These are phyloP conservation scores for Chaetomium fimeti DNA, from an alignment of 495 filamentous ascomycete genomes.

Conservation along the genomic window DNA sequence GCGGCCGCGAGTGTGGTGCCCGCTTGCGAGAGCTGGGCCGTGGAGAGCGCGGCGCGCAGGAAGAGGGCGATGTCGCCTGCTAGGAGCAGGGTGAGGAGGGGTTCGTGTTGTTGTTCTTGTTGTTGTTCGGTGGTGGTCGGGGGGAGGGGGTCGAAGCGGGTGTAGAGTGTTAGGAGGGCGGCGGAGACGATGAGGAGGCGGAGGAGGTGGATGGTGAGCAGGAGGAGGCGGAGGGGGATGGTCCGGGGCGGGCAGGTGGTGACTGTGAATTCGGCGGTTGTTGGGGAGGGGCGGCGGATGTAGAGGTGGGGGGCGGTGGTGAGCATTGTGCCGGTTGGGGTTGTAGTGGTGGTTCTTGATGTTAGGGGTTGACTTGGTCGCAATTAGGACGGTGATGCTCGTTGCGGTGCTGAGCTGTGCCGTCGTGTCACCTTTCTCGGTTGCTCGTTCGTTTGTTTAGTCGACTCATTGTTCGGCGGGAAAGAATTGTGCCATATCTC, in stretches of 20 bases:
- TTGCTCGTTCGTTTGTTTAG: background rate
- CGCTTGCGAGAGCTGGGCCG: slow-evolving; percentile 32
- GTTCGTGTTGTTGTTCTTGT: slow-evolving; percentile 3
- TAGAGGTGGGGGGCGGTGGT: slow-evolving; percentile 56
- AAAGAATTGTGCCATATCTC: too few relatives aligned
- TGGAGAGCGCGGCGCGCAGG: slow-evolving; percentile 39
- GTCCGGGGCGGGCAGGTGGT: slow-evolving; percentile 65
- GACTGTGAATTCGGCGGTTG: slow-evolving; percentile 82
- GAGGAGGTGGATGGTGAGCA: slow-evolving; percentile 50
- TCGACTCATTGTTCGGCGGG: background rate
- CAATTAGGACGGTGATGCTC: background rate
- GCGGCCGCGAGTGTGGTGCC: slow-evolving; percentile 43
- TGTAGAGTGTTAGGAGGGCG: slow-evolving; percentile 41
- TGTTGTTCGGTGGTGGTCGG: slow-evolving; percentile 3
- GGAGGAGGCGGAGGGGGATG: slow-evolving; percentile 55
- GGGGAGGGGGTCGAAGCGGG: slow-evolving; percentile 24
- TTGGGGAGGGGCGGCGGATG: slow-evolving; percentile 73
- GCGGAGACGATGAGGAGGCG: slow-evolving; percentile 40
- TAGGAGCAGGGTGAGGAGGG: slow-evolving; percentile 9
- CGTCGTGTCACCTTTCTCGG: background rate
- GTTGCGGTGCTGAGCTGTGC: background rate
- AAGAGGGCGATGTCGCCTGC: slow-evolving; percentile 21
- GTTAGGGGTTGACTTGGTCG: background rate
- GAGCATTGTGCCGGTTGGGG: slow-evolving; percentile 43
- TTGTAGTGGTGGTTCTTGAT: background rate